phyloP scores from a whole-genome alignment of 2,329 filamentous ascomycete species.

The Xylaria sp. region DNA sequence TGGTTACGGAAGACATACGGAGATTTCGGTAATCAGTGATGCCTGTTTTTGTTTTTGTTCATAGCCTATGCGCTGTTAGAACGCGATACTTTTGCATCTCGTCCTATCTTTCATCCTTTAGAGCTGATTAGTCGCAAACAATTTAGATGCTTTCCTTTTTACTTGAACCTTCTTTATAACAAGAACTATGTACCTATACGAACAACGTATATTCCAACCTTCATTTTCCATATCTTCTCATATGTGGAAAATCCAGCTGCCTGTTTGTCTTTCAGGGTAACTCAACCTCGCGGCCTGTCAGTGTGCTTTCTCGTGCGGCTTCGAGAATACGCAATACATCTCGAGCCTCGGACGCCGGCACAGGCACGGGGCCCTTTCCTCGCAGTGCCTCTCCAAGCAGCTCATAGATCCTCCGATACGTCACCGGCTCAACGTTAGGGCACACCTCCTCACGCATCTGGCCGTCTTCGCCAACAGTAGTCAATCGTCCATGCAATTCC shows the following conservation, averaged over 20 bases:
- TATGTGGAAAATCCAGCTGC: not conserved
- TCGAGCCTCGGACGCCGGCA: slow-evolving; percentile 63
- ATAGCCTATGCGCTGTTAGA: too few relatives aligned
- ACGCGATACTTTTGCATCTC: too few relatives aligned
- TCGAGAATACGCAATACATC: slow-evolving; percentile 66
- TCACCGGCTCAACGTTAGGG: slow-evolving; percentile 69
- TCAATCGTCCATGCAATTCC: slow-evolving; percentile 66
- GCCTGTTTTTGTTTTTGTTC: too few relatives aligned
- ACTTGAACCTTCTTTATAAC: too few relatives aligned
- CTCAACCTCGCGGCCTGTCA: slow-evolving; percentile 58
- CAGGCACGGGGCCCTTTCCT: slow-evolving; percentile 63
- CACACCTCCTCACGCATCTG: slow-evolving; percentile 61
- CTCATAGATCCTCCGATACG: slow-evolving; percentile 76
- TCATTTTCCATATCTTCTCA: too few relatives aligned
- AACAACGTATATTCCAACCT: too few relatives aligned
- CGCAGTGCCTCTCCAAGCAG: slow-evolving; percentile 60
- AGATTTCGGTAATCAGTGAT: too few relatives aligned
- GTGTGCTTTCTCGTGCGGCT: slow-evolving; percentile 62
- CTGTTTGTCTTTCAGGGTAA: slow-evolving; percentile 42
- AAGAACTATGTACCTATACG: too few relatives aligned
- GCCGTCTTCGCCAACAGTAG: slow-evolving; percentile 63
- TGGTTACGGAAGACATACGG: too few relatives aligned
- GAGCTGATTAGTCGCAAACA: too few relatives aligned
- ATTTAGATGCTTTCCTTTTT: too few relatives aligned
- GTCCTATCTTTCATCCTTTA: too few relatives aligned